These are phyloP conservation scores for Mytilinidion resinicola DNA, from an alignment of 495 filamentous ascomycete genomes.

Conservation along the genomic window DNA sequence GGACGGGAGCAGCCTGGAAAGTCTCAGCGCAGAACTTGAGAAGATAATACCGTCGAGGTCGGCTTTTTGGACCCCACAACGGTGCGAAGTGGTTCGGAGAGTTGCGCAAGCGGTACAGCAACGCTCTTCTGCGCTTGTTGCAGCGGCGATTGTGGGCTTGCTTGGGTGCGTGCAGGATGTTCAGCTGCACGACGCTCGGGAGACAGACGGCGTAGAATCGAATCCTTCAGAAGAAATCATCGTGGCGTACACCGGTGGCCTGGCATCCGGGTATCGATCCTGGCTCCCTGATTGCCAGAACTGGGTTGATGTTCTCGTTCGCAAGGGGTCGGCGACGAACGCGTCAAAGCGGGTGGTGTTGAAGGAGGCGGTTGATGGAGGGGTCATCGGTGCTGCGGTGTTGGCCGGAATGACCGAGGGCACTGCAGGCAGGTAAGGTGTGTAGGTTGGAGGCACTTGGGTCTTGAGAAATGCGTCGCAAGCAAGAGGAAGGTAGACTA, in stretches of 20 bases:
- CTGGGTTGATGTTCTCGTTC: constrained; percentile 59
- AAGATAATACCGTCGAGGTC: constrained; percentile 42
- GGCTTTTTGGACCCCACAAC: constrained; percentile 52
- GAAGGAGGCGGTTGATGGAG: constrained; percentile 66
- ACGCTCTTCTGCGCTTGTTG: constrained; percentile 65
- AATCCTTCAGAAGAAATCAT: constrained; percentile 50
- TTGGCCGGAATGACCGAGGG: constrained; percentile 50
- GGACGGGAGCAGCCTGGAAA: constrained; percentile 41
- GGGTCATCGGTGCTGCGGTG: constrained; percentile 69
- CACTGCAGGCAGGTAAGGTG: constrained; percentile 1
- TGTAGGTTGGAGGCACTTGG: not conserved
- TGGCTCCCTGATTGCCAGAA: constrained; percentile 63
- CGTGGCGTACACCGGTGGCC: constrained; percentile 72
- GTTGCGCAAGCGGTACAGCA: constrained; percentile 60
- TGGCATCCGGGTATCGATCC: constrained; percentile 68
- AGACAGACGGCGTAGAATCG: not conserved
- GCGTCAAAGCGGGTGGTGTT: constrained; percentile 56
- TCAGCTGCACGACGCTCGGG: constrained; percentile 21
- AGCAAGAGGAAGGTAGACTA: not conserved
- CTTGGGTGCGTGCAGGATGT: constrained; percentile 63
- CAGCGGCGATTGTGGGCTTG: constrained; percentile 63
- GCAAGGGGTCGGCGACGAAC: constrained; percentile 48
- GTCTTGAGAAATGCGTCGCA: not conserved
- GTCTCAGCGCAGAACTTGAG: constrained; percentile 34
- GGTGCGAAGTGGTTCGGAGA: constrained; percentile 50